Evolutionary conservation across 208 protist genomes (phyloP).

Genomic region (Trypanosoma melophagium): DNA sequence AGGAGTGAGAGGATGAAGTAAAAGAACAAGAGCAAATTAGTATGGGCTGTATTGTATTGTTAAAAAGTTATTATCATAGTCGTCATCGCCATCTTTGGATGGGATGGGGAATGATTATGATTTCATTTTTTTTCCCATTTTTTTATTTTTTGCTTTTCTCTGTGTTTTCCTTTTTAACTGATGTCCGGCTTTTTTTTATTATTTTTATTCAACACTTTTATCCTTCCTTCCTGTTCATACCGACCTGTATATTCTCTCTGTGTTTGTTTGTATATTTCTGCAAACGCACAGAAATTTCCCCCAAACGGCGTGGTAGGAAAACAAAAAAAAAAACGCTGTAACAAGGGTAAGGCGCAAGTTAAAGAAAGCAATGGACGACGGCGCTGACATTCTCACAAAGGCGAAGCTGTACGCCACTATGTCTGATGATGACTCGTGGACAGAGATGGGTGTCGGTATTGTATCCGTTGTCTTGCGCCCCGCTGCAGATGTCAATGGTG

Average conservation of each 20-base stretch:
- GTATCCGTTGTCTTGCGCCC: conserved; percentile 37
- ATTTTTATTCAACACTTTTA: neutral
- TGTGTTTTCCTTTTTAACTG: neutral
- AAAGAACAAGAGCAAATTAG: too few relatives aligned
- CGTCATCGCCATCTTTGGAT: too few relatives aligned
- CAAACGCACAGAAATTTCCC: neutral
- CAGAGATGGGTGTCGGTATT: conserved; percentile 65
- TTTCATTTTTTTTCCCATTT: neutral
- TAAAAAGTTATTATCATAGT: too few relatives aligned
- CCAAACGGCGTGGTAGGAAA: neutral
- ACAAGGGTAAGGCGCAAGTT: neutral
- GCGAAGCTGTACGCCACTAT: conserved; percentile 71
- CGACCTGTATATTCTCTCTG: neutral
- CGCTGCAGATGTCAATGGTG: conserved; percentile 3
- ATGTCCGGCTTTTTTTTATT: conserved; percentile 15
- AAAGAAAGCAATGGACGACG: conserved; percentile 11
- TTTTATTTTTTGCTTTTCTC: neutral
- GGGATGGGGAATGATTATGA: too few relatives aligned
- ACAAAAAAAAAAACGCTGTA: neutral
- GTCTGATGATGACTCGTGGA: conserved; percentile 49
- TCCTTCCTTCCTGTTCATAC: conserved; percentile 18
- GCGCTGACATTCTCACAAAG: conserved; percentile 54
- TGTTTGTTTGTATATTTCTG: neutral
- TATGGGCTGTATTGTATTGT: too few relatives aligned
- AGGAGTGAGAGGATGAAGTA: conserved; percentile 7